Percentiles rank a stretch among this genome's conserved stretches.
Evolutionary conservation across 1,284 basidiomycete species (phyloP).

Genomic region (Ceraceosorus bombacis): DNA sequence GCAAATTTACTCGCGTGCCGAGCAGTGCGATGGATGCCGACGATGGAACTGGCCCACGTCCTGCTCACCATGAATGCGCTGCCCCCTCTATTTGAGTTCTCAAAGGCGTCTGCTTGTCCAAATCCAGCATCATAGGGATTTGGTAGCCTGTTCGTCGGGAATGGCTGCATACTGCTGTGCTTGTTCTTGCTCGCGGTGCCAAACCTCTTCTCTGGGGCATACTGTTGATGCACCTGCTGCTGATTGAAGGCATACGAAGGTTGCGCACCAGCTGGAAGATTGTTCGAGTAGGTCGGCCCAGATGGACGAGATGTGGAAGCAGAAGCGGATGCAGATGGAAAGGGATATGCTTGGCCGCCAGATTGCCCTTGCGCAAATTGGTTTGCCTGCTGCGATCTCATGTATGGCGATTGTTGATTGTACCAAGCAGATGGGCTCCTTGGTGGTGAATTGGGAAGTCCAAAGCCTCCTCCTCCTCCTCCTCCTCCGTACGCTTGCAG

Average conservation of each 20-base stretch:
- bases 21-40: background rate
- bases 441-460: no score
- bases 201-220: background rate
- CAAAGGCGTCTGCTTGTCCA: background rate
- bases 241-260: no score
- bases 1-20: background rate
- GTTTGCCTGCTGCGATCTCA: no score
- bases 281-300: no score
- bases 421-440: no score
- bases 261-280: no score
- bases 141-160: background rate
- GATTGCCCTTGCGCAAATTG: no score
- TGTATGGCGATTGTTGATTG: no score
- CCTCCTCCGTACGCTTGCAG: no score
- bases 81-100: constrained; percentile 17
- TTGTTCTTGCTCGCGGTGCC: constrained; percentile 1
- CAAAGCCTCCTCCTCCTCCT: no score
- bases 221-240: background rate
- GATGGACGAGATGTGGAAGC: no score
- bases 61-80: constrained; percentile 36
- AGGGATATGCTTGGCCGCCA: constrained; percentile 1
- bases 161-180: no score
- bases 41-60: background rate
- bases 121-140: background rate
- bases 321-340: background rate